Base-by-base conservation (phyloP, 495 filamentous ascomycete species). In the Trichocladium antarcticum region DNA sequence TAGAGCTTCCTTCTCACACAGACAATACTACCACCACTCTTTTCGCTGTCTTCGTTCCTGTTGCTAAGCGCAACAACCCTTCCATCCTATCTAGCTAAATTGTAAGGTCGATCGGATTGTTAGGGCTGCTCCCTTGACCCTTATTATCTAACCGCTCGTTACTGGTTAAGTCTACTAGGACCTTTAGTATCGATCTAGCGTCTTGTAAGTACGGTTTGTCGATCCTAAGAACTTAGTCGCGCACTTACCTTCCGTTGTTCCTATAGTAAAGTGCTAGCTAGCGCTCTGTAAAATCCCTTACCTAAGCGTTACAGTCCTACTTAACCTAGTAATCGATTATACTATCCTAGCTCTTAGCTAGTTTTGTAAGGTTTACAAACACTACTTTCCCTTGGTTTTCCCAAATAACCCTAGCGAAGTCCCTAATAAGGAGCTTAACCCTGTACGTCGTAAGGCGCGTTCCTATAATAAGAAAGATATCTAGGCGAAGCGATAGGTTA, bases 391-490 rank as follows among this genome's bases (percentile, higher is more conserved):
- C 50, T 38, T 37, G 50, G 24, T 17, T 5, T 53, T 37, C 31
- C 29, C 47, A 31, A 47, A 53, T 31, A 28, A 47, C 36, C 50
- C 42, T 47, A 22, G 50, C 43, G 34, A 53, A 53, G 43, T 47
- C 50, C 43, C 41, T 53, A 4, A 54, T 36, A 6, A 54, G 51
- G 51, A 29, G 36, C 51, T 49, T 32, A 27, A 54, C 46, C 45
- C 51, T 46, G 28, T 49, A 20, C 29, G 51, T 54, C 42, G 46
- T 15, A 20, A 54, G 51, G 41, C 51, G 49, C 36, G 46, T 54
- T 29, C 51, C 51, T 21, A 54, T 54, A 42, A 54, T 54, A n/a
- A 54, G 51, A 45, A 54, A 40, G 41, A 54, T 35, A 36, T 51
- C 49, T 7, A 22, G 49, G 36, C 34, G 49, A 17, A 45, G 49